Conservation (phyloP, 2,329 filamentous ascomycete species). For the Diaporthe vexans region DNA sequence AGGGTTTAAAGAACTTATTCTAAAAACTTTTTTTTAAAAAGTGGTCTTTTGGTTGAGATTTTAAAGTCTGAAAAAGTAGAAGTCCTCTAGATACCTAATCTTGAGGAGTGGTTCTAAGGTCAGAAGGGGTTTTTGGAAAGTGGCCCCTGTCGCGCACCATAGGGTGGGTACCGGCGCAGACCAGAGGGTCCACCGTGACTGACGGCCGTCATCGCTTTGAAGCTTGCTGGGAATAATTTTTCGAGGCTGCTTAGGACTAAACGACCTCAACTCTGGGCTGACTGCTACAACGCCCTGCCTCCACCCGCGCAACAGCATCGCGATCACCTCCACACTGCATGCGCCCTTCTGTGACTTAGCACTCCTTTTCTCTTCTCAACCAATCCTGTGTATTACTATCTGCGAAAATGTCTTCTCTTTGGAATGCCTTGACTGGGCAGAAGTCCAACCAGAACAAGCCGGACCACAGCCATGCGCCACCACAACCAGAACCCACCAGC, state of each 20-base stretch:
- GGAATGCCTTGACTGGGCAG: conserved; percentile 73
- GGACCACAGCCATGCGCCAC: conserved; percentile 57
- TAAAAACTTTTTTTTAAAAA: no score
- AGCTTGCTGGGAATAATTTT: conserved; percentile 42
- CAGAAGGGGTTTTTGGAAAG: no score
- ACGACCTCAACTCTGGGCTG: conserved; percentile 31
- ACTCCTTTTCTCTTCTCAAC: conserved; percentile 19
- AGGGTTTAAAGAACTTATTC: no score
- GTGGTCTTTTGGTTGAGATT: no score
- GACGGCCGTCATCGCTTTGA: conserved; percentile 41
- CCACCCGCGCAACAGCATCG: conserved; percentile 20
- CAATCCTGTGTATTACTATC: conserved; percentile 29
- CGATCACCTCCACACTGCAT: conserved; percentile 10
- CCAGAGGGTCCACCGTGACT: background rate
- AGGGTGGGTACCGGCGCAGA: conserved; percentile 1
- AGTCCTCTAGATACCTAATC: no score
- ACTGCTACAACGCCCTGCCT: conserved; percentile 17
- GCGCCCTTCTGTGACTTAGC: background rate
- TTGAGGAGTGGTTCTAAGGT: no score
- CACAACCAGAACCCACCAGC: conserved; percentile 63
- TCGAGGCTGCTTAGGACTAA: conserved; percentile 29
- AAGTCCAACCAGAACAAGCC: conserved; percentile 60
- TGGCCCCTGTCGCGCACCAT: no score
- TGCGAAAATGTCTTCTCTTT: conserved; percentile 68
- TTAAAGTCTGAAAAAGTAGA: no score